Evolutionary conservation across 495 filamentous ascomycete genomes (phyloP).

Genomic region (Glarea lozoyensis): DNA sequence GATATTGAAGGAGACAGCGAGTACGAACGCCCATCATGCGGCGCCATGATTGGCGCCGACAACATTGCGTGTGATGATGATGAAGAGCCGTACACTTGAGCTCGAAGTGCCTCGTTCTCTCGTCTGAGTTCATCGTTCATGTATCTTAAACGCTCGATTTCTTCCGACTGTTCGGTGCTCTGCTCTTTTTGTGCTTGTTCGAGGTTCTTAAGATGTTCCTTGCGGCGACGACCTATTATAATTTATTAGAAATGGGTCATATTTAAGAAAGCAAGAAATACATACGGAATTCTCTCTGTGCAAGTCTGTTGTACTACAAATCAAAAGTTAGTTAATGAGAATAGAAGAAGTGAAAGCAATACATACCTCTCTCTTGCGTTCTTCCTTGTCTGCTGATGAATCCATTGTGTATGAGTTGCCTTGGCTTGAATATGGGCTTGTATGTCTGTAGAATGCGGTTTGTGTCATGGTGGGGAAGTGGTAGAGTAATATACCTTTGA

Average conservation of each 20-base stretch:
- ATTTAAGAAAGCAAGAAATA: neutral
- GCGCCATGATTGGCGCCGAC: constrained; percentile 6
- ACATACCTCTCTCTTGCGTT: constrained; percentile 24
- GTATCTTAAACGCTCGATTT: constrained; percentile 26
- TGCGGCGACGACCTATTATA: constrained; percentile 24
- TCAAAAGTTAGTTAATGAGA: neutral
- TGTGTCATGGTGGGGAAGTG: too few relatives aligned
- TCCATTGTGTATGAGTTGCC: too few relatives aligned
- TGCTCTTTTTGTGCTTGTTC: constrained; percentile 28
- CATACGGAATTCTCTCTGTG: constrained; percentile 23
- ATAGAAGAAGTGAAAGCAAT: too few relatives aligned
- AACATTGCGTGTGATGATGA: constrained; percentile 13
- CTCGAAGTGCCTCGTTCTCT: constrained; percentile 25
- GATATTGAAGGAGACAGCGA: constrained; percentile 22
- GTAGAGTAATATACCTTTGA: too few relatives aligned
- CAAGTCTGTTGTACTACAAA: neutral
- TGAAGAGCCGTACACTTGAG: constrained; percentile 21
- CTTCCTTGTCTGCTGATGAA: constrained; percentile 21
- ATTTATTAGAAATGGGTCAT: constrained; percentile 1
- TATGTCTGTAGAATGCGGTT: too few relatives aligned
- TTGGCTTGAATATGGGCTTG: too few relatives aligned
- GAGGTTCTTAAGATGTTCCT: constrained; percentile 30
- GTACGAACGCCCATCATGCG: constrained; percentile 15
- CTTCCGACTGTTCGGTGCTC: constrained; percentile 25
- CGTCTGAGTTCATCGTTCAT: constrained; percentile 24